These are phyloP conservation scores for Kodamaea kaohsiungensis DNA, from an alignment of 805 yeast genomes.

Conservation along the genomic window DNA sequence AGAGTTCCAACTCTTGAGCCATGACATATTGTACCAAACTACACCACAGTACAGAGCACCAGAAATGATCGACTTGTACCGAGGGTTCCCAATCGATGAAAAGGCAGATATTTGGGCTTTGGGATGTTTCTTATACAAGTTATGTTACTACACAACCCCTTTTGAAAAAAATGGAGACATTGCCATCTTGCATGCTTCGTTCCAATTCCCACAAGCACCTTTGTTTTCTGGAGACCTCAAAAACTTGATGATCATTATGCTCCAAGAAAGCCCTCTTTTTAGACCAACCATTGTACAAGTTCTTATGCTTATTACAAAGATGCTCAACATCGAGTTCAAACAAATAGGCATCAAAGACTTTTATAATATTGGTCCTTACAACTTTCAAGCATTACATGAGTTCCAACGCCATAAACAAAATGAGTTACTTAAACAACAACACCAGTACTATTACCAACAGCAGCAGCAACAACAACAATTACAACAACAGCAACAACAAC, in stretches of 20 bases:
- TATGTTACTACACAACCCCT: slow-evolving; percentile 92
- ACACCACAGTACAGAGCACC: slow-evolving; percentile 96
- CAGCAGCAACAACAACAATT: slow-evolving; percentile 8
- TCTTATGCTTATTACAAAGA: slow-evolving; percentile 59
- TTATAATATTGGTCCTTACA: slow-evolving; percentile 54
- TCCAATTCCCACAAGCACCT: slow-evolving; percentile 72
- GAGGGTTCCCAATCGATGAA: slow-evolving; percentile 84
- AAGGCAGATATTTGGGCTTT: slow-evolving; percentile 96
- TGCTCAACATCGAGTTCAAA: slow-evolving; percentile 38
- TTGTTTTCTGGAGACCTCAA: slow-evolving; percentile 69
- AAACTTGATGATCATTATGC: slow-evolving; percentile 72
- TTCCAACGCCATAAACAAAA: slow-evolving; percentile 45
- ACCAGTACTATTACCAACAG: slow-evolving; percentile 43
- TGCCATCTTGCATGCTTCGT: slow-evolving; percentile 83
- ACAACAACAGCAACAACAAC: slow-evolving; percentile 5
- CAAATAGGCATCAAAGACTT: slow-evolving; percentile 40
- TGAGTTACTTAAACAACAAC: slow-evolving; percentile 37
- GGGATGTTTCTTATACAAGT: slow-evolving; percentile 86
- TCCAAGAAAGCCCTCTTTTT: slow-evolving; percentile 77
- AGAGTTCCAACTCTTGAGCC: slow-evolving; percentile 74
- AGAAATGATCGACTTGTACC: slow-evolving; percentile 89
- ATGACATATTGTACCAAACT: slow-evolving; percentile 85
- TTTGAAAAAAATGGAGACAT: slow-evolving; percentile 87
- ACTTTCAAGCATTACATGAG: slow-evolving; percentile 55
- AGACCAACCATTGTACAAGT: slow-evolving; percentile 91